Evolutionary conservation across 2,329 filamentous ascomycete genomes (phyloP), one percentile per base, ranked within the genome.

Genomic region (Penicillium rolfsii): DNA sequence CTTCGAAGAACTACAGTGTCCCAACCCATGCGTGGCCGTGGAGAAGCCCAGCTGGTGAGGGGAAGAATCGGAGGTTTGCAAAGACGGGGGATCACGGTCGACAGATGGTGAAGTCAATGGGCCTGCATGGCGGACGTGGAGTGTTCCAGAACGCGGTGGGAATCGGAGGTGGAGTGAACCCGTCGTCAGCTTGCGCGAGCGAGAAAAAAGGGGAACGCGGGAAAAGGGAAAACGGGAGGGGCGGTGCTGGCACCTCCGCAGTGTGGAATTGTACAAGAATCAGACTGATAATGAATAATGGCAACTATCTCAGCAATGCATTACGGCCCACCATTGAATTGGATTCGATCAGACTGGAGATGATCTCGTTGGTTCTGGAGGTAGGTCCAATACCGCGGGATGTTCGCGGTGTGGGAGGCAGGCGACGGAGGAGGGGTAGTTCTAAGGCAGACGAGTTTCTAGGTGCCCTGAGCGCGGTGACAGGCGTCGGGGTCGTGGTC

Each of bases 111-210:
- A 14, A 45, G 50, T 56, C 55, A 57, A 53, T 58, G 52, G 60
- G 40, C 52, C 56, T 52, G 58, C 65, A 66, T 69, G 57, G 61
- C 61, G 60, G 60, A 66, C 53, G 60, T 63, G 60, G 62, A 68
- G 62, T 61, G 62, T 64, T 68, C 67, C 65, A 67, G 67, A 65
- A 67, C 64, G 63, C 63, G 64, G 65, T 68, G 63, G 63, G 66
- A 66, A 59, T 67, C 45, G 56, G 54, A 55, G 52, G 63, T 67
- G 65, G 65, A 64, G 66, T 63, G 59, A 24, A 35, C 36, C 54
- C 55, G 66, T 66, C 62, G 66, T 66, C 66, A 68, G 64, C 66
- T 62, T 14, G 35, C 58, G 58, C 49, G 49, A 49, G 19, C 19
- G 50, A 22, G 6, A 43, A 64, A 70, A 70, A 69, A 65, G 67